These are phyloP conservation scores for Mortierella sp. DNA, from an alignment of 371 early-diverging fungal species.

Conservation along the genomic window DNA sequence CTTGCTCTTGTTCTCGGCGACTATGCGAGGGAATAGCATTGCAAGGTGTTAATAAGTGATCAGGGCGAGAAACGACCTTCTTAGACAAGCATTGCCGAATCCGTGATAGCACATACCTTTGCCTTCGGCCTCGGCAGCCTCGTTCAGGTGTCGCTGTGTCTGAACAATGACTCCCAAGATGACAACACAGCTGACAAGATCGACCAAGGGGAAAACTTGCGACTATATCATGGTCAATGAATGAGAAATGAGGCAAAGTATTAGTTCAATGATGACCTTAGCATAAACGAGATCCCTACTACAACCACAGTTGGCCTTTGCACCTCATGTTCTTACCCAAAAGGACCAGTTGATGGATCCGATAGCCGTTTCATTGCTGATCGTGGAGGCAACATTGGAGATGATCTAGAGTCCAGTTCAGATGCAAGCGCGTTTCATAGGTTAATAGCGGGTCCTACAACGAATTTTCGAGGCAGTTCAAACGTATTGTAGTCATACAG, in stretches of 20 bases:
- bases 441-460: background rate
- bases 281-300: no score
- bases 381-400: constrained; percentile 66
- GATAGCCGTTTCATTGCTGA: constrained; percentile 65
- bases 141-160: constrained; percentile 64
- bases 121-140: constrained; percentile 64
- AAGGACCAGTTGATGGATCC: constrained; percentile 67
- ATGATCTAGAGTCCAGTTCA: constrained; percentile 44
- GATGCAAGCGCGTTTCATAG: background rate
- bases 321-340: constrained; percentile 59
- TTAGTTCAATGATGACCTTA: background rate
- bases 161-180: constrained; percentile 69
- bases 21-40: constrained; percentile 23
- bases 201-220: constrained; percentile 65
- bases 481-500: background rate
- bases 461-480: background rate
- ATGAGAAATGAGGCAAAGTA: background rate
- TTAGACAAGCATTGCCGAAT: background rate
- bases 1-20: constrained; percentile 63
- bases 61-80: background rate
- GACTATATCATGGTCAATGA: constrained; percentile 37
- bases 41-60: background rate
- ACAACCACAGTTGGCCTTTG: no score
- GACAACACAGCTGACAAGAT: constrained; percentile 64
- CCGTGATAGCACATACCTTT: constrained; percentile 56